Percentiles rank a stretch among this genome's conserved stretches.
Evolutionary conservation across 2,329 filamentous ascomycete species (phyloP).

Genomic region (Fusarium sp.): DNA sequence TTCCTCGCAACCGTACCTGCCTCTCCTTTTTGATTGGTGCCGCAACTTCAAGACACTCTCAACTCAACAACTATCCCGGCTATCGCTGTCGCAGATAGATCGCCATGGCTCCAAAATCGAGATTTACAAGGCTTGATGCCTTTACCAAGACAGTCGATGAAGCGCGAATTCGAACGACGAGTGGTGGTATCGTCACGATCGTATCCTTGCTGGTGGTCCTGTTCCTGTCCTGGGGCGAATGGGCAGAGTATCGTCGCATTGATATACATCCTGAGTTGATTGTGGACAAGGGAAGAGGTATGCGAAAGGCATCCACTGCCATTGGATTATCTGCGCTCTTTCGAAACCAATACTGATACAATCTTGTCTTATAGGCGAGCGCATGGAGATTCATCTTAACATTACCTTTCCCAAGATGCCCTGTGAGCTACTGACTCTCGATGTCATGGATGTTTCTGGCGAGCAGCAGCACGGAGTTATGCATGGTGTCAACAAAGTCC

Average conservation of each 20-base stretch:
- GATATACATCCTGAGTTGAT: conserved; percentile 91
- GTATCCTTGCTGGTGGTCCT: conserved; percentile 87
- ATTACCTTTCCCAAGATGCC: conserved; percentile 94
- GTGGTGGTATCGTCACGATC: conserved; percentile 94
- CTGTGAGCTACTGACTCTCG: conserved; percentile 93
- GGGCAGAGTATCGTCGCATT: conserved; percentile 89
- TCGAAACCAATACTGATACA: conserved; percentile 37
- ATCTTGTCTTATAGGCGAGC: conserved; percentile 72
- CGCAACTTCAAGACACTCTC: conserved; percentile 11
- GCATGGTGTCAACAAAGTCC: conserved; percentile 92
- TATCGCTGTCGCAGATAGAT: conserved; percentile 14
- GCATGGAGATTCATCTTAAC: conserved; percentile 99
- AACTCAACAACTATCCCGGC: conserved; percentile 17
- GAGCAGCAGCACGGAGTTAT: conserved; percentile 95
- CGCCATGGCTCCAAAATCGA: conserved; percentile 86
- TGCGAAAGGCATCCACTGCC: conserved; percentile 27
- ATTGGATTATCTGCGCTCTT: not conserved
- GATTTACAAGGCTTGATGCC: conserved; percentile 96
- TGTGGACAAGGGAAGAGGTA: conserved; percentile 96
- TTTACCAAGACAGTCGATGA: conserved; percentile 99
- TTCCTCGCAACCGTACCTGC: conserved; percentile 4
- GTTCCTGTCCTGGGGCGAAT: conserved; percentile 94
- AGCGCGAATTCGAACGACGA: conserved; percentile 94
- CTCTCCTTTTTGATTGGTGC: conserved; percentile 37
- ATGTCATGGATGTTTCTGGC: conserved; percentile 99